These are phyloP conservation scores for Purpureocillium takamizusanense DNA, from an alignment of 2,329 filamentous ascomycete species.

Conservation along the genomic window DNA sequence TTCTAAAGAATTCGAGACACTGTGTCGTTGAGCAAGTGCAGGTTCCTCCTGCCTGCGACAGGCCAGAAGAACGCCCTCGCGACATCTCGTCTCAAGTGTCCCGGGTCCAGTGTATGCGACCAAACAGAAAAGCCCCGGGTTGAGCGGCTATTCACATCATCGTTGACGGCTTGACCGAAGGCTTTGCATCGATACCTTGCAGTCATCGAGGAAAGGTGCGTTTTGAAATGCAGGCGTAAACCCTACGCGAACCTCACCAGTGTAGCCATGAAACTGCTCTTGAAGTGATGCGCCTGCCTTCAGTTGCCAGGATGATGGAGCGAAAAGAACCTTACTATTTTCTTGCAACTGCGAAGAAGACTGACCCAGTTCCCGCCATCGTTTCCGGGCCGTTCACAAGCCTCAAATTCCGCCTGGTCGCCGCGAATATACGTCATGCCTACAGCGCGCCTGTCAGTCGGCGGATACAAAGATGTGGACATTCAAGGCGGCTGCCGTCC, in stretches of 20 bases:
- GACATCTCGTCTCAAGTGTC: constrained; percentile 28
- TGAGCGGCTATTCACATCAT: constrained; percentile 28
- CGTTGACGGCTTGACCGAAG: constrained; percentile 21
- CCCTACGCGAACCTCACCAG: constrained; percentile 25
- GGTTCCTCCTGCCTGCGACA: constrained; percentile 23
- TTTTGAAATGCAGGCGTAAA: constrained; percentile 25
- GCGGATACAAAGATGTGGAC: too few species aligned
- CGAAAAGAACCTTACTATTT: constrained; percentile 26
- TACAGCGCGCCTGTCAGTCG: too few species aligned
- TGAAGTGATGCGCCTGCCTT: constrained; percentile 25
- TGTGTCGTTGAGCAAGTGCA: constrained; percentile 28
- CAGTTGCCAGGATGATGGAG: constrained; percentile 22
- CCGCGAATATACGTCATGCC: constrained; percentile 38
- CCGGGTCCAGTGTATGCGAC: constrained; percentile 30
- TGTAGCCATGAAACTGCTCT: constrained; percentile 21
- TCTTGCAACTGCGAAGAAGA: constrained; percentile 37
- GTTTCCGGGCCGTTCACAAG: constrained; percentile 34
- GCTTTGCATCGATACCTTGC: constrained; percentile 21
- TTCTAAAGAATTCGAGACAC: constrained; percentile 21
- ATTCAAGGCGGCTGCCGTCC: too few species aligned
- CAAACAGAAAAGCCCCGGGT: constrained; percentile 27
- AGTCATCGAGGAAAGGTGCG: constrained; percentile 17
- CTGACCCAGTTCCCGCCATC: constrained; percentile 34
- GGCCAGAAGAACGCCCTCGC: constrained; percentile 32
- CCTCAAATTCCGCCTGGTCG: constrained; percentile 29